Percentiles rank a stretch among this genome's conserved stretches.
Conservation (phyloP, 257 asterid species). For the Thymus quinquecostatus region DNA sequence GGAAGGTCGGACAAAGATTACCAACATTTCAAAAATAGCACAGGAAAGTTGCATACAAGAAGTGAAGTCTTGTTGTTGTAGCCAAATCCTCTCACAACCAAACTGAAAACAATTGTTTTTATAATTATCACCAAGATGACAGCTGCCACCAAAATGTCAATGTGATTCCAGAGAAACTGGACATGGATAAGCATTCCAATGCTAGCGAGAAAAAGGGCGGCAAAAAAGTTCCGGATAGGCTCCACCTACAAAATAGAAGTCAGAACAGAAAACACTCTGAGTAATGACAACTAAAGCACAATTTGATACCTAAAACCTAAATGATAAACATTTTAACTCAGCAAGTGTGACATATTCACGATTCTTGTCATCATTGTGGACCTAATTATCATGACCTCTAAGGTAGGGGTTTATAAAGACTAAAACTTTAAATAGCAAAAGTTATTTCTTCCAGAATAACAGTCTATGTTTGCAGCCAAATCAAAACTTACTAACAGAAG, state of each 20-base stretch:
- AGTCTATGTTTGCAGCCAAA: slow-evolving; percentile 19
- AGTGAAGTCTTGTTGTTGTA: slow-evolving; percentile 74
- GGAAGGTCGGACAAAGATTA: slow-evolving; percentile 21
- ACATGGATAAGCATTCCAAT: slow-evolving; percentile 90
- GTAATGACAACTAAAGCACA: background rate
- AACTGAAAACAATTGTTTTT: slow-evolving; percentile 66
- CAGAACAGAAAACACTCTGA: slow-evolving; percentile 34
- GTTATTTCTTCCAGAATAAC: slow-evolving; percentile 1
- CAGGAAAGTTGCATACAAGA: slow-evolving; percentile 54
- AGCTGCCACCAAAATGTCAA: slow-evolving; percentile 78
- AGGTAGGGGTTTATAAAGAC: slow-evolving; percentile 8
- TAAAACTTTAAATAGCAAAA: background rate
- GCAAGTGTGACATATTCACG: slow-evolving; percentile 11
- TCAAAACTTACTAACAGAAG: background rate
- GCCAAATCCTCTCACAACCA: slow-evolving; percentile 82
- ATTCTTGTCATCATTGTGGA: slow-evolving; percentile 4
- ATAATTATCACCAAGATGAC: slow-evolving; percentile 68
- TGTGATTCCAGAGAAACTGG: slow-evolving; percentile 87
- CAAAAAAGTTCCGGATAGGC: slow-evolving; percentile 79
- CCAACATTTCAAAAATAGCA: slow-evolving; percentile 13
- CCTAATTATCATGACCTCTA: background rate
- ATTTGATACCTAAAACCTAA: background rate
- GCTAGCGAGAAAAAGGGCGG: slow-evolving; percentile 89
- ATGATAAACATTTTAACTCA: background rate
- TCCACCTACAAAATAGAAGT: slow-evolving; percentile 61